Base-by-base conservation (phyloP, 2,329 filamentous ascomycete species). In the Fragosphaeria purpurea region DNA sequence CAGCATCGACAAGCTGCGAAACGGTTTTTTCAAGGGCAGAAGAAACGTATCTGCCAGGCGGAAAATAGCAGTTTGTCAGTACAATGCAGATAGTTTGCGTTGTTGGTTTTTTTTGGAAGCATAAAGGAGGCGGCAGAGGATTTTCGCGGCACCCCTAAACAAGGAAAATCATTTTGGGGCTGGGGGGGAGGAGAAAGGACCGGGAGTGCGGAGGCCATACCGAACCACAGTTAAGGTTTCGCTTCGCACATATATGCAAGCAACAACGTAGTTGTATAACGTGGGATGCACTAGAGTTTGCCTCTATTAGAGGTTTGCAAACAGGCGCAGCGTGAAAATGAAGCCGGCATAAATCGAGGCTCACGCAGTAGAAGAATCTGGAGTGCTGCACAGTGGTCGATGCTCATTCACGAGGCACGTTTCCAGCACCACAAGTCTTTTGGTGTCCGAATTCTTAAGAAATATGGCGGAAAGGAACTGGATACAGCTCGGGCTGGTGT, bases 161-260 rank as follows among this genome's bases (percentile, higher is more conserved):
- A 22, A 34, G 35, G 41, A 40, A 50, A 41, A 37, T 41, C 41
- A 37, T 41, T 41, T 45, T 38, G 22, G 22, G 22, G 22, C 22
- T 48, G 51, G 46, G 53, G 41, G 50, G 13, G 32, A 30, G 41
- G 10, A 31, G 34, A 12, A 40, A 10, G 11, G 50, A 47, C 7
- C 31, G 44, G 44, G 50, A 41, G 48, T 34, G 47, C 46, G 47
- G 51, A 50, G 48, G 50, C 41, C 51, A 39, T 52, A 50, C 53
- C 46, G 41, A 48, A 45, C 48, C 43, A 44, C 40, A 50, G 50
- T 53, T 53, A 50, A 55, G 47, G 49, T 55, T 55, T 53, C 48
- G 53, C 42, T 52, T 37, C 41, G 46, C 46, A 48, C 38, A 43
- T 49, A 52, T 40, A 32, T 6, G 41, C 10, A 30, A 40, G 51